Conservation (phyloP, 192 early-diverging fungal genomes). For the Linnemannia zychae region DNA sequence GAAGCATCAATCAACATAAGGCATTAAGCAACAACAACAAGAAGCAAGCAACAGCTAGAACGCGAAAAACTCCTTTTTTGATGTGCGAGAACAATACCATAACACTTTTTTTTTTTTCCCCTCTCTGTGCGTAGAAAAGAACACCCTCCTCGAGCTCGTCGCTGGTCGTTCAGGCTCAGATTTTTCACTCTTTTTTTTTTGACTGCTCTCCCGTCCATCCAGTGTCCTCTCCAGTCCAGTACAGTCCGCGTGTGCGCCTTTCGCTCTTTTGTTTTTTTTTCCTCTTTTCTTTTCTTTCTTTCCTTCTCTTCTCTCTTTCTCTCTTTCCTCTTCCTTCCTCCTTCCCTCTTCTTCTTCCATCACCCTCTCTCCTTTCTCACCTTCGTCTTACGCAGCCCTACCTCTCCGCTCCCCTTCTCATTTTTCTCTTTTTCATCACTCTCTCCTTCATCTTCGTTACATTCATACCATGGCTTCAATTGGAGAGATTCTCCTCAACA, state of each 20-base stretch:
- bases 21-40: too few relatives aligned
- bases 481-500: conserved; percentile 81
- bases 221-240: neutral
- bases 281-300: neutral
- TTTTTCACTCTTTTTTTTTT: conserved; percentile 3
- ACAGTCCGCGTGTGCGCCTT: neutral
- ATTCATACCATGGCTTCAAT: conserved; percentile 59
- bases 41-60: too few relatives aligned
- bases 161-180: neutral
- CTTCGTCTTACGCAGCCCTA: neutral
- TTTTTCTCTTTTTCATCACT: conserved; percentile 5
- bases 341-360: neutral
- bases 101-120: too few relatives aligned
- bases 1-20: too few relatives aligned
- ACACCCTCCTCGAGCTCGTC: too few relatives aligned
- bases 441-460: neutral
- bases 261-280: conserved; percentile 9
- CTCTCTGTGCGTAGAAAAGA: too few relatives aligned
- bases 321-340: neutral
- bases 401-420: neutral
- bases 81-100: too few relatives aligned
- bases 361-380: neutral
- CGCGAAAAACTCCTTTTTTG: too few relatives aligned
- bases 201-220: neutral
- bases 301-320: neutral